Conservation (phyloP, 208 protist genomes). For the Trypanosoma congolense region DNA sequence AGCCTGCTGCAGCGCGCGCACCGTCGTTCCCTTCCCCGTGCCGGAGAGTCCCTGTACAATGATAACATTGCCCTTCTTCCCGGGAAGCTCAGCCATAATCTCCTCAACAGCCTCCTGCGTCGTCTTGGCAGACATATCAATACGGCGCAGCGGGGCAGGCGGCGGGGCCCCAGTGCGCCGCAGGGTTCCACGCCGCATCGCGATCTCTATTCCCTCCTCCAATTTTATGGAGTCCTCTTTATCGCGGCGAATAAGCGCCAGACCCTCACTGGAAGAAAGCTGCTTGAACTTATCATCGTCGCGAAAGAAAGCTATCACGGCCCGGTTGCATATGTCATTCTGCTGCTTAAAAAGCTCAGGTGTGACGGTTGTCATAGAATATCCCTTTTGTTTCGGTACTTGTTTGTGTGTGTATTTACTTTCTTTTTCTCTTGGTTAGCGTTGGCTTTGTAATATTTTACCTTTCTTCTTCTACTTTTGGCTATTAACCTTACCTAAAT, state of each 20-base stretch:
- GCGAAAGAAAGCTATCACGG: slow-evolving; percentile 50
- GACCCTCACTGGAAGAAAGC: slow-evolving; percentile 61
- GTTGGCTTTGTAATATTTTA: too few species aligned
- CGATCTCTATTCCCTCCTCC: slow-evolving; percentile 75
- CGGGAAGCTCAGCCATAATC: slow-evolving; percentile 55
- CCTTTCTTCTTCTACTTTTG: too few species aligned
- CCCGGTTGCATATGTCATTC: slow-evolving; percentile 77
- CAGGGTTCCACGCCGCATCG: slow-evolving; percentile 65
- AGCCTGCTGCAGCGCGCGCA: slow-evolving; percentile 54
- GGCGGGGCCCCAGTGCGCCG: slow-evolving; percentile 19
- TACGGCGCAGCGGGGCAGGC: slow-evolving; percentile 22
- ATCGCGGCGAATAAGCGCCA: slow-evolving; percentile 74
- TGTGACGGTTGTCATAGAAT: slow-evolving; percentile 22
- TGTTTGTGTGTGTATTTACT: too few species aligned
- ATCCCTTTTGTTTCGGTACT: not conserved
- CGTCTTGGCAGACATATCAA: slow-evolving; percentile 72
- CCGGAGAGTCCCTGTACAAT: slow-evolving; percentile 86
- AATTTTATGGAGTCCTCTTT: slow-evolving; percentile 86
- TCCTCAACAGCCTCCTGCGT: slow-evolving; percentile 74
- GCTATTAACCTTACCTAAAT: too few species aligned
- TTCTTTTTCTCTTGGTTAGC: too few species aligned
- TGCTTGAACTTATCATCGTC: slow-evolving; percentile 41
- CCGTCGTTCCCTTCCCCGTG: slow-evolving; percentile 90
- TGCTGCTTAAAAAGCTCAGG: slow-evolving; percentile 59
- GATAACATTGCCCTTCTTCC: slow-evolving; percentile 75